phyloP scores from a whole-genome alignment of 1,284 basidiomycete species.

The Filobasidium uniguttulatum region DNA sequence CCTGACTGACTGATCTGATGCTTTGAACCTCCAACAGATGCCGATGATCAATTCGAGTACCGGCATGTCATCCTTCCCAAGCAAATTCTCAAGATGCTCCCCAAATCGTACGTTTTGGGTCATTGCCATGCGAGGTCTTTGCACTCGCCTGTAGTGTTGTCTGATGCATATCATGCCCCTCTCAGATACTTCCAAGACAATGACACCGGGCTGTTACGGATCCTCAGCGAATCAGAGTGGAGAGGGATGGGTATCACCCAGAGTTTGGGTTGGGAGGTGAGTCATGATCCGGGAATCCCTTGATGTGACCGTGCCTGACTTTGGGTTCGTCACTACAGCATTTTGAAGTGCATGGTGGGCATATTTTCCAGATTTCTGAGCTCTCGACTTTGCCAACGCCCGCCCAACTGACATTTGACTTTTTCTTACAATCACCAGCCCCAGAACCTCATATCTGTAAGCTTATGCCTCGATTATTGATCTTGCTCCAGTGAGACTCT shows the following conservation, averaged over 20 bases:
- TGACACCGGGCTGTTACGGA: constrained; percentile 62
- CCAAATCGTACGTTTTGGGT: constrained; percentile 53
- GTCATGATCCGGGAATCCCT: not conserved
- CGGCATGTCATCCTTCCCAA: constrained; percentile 85
- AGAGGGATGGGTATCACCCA: constrained; percentile 90
- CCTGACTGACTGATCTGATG: not conserved
- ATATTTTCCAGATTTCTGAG: not conserved
- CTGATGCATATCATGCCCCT: constrained; percentile 21
- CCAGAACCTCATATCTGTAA: constrained; percentile 32
- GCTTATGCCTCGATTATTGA: no score
- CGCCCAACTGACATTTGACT: not conserved
- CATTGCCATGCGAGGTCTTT: constrained; percentile 1
- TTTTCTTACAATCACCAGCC: constrained; percentile 17
- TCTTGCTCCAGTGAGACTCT: no score
- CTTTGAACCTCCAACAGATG: constrained; percentile 21
- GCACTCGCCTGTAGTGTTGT: not conserved
- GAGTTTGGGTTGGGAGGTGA: constrained; percentile 87
- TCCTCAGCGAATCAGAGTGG: constrained; percentile 81
- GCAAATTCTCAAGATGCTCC: constrained; percentile 69
- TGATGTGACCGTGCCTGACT: no score
- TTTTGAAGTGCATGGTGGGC: constrained; percentile 35
- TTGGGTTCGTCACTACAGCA: constrained; percentile 36
- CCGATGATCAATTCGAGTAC: constrained; percentile 49
- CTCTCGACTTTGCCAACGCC: not conserved
- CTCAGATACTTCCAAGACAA: constrained; percentile 48